Evolutionary conservation across 805 yeast species (phyloP), one percentile per base, ranked within the genome.

Genomic region (Clavispora asparagi): DNA sequence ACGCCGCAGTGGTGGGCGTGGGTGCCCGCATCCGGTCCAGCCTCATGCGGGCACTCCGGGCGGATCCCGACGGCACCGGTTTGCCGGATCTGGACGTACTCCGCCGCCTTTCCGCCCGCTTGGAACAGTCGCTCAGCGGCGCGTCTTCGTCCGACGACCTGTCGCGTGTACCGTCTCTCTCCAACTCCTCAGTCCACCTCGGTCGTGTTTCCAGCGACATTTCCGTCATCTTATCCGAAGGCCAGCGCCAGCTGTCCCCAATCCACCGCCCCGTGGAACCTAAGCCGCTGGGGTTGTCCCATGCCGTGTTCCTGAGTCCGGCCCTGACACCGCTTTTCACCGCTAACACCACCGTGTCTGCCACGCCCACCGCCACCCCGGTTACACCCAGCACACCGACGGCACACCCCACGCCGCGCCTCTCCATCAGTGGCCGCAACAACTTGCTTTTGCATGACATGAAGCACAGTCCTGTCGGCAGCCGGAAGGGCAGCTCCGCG

Each of bases 1-100:
- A 82, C 51, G 78, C 81, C 50, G 96, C 96, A 1, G 89, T 89
- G 3, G 76, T 83, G 31, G 96, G 96, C n/a, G 75, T 89, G 41
- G 91, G 90, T 7, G 76, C 80, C 42, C 73, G 83, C 45, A 72
- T 88, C 38, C 79, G 72, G 9, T 41, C 44, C 33, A 43, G 50
- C 26, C 35, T 53, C 23, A 41, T 50, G 40, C 71, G 70, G 41
- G 81, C 78, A 1, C 60, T 67, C 35, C 58, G 52, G 9, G 59
- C 63, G 4, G 25, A 17, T n/a, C 13, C 23, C 12, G 17, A 9
- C 25, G 37, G 37, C 37, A n/a, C n/a, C 37, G 17, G n/a, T 6
- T 10, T 33, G 7, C 64, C 59, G 39, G 65, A 61, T 40, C 43
- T 46, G 2, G 67, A 62, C 19, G 50, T 59, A 3, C 40, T 58